Evolutionary conservation across 768 basidiomycete species (phyloP), one percentile per base, ranked within the genome.

Genomic region (Auricularia cornea): DNA sequence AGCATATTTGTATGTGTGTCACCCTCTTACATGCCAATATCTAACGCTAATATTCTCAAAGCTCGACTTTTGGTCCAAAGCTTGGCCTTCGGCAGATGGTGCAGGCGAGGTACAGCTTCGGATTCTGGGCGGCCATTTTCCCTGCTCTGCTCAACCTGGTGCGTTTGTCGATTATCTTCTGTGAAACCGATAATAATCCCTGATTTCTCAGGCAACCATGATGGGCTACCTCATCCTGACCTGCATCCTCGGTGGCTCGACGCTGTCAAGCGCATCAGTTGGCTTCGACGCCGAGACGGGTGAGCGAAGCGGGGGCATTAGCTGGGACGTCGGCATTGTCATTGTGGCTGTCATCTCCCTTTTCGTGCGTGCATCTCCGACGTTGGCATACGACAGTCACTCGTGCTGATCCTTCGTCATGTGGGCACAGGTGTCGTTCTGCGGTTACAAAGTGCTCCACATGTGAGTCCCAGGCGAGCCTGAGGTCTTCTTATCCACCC

Each of bases 21-120:
- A 23, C n/a, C 59, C 65, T 75, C 59, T 59, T 23, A 28, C n/a
- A 18, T 16, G 29, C 61, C 20, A 30, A 18, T 14, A 3, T n/a
- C 40, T 8, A 48, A 6, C 18, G 60, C 30, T 60, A 18, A 52
- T 44, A 57, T 63, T 11, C 38, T 62, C 23, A 23, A 12, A 1
- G 82, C 64, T 74, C 83, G n/a, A 84, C 86, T 3, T 90, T 89
- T 75, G 90, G 92, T 12, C 89, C 92, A 0, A 86, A 85, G 70
- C 76, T 89, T 1, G 94, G 94, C 12, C 82, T 88, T 69, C 81
- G 91, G 23, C 88, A 93, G 68, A 92, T 94, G 89, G 84, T 90
- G 28, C 82, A 84, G 52, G 86, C 91, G 2, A 75, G 84, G 29
- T 86, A 84, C 70, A 81, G 75, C 62, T 83, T 84, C 67, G 84